These are phyloP conservation scores for Venturia oleaginea DNA, from an alignment of 2,329 filamentous ascomycete genomes.

Conservation along the genomic window DNA sequence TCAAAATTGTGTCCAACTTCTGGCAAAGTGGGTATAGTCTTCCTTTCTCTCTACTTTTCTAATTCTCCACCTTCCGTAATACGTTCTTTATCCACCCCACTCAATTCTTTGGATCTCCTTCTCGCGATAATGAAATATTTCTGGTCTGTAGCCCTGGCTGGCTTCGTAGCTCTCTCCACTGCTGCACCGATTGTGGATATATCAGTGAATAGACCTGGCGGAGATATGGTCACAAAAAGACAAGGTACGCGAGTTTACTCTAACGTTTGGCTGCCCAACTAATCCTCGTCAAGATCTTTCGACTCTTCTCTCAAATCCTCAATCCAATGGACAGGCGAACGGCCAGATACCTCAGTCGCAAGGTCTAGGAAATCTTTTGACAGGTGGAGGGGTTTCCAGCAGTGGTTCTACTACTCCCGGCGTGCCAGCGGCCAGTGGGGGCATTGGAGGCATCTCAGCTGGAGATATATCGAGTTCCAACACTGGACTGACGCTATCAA, in stretches of 20 bases:
- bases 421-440: background rate
- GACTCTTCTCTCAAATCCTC: background rate
- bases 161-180: background rate
- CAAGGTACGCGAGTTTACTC: background rate
- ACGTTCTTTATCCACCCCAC: too few relatives aligned
- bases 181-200: conserved; percentile 7
- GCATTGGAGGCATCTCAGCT: background rate
- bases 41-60: background rate
- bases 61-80: background rate
- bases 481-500: background rate
- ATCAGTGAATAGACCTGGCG: background rate
- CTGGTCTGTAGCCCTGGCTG: background rate
- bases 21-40: background rate
- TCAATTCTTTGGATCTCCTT: background rate
- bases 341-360: background rate
- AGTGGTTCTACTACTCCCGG: background rate
- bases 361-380: background rate
- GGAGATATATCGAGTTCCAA: background rate
- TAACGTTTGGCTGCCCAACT: background rate
- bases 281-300: background rate
- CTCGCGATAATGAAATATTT: background rate
- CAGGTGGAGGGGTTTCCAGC: background rate
- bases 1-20: background rate
- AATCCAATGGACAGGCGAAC: background rate
- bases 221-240: background rate